Evolutionary conservation across 2,329 filamentous ascomycete genomes (phyloP), one percentile per base, ranked within the genome.

Genomic region (Phoma sp.): DNA sequence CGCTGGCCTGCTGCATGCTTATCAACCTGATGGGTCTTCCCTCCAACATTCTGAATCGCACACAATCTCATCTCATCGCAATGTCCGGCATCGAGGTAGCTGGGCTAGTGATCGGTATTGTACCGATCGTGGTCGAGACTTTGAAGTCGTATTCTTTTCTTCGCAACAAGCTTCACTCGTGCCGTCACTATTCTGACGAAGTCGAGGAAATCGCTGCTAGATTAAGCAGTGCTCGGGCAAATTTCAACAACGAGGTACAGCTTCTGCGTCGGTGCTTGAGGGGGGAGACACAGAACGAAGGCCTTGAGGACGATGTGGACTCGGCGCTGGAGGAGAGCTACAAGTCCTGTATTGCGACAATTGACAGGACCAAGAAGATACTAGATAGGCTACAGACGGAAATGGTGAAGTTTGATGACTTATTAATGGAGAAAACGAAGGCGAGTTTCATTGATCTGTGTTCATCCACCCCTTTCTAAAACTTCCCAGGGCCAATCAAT

Each of bases 61-160:
- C 8, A 33, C 2, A 23, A 8, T 22, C 7, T 6, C 4, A 25
- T 32, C 7, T 13, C 38, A 4, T 24, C 14, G 7, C 1, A 1
- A 67, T 67, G 61, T 61, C 59, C 32, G 61, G 62, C 4, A 18
- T 69, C 1, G 66, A 69, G 32, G 38, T 61, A 8, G 65, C 60
- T n/a, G 62, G 64, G 4, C 38, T 67, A 2, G 58, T 50, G 3
- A 59, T 69, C 18, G 66, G 64, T 9, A 52, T 68, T 4, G 18
- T 70, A 4, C 66, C 66, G 10, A 55, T 68, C 2, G 43, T 70
- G 4, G 43, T 68, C 7, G 63, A 68, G 51, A 55, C 55, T 6
- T 35, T 67, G 2, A 65, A 67, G 30, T 50, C 59, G 1, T 70
- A 68, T 10, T 45, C 42, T n/a, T 37, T 36, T 23, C 4, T 45